These are phyloP conservation scores for Parachaetomium inaequale DNA, from an alignment of 495 filamentous ascomycete genomes.

Conservation along the genomic window DNA sequence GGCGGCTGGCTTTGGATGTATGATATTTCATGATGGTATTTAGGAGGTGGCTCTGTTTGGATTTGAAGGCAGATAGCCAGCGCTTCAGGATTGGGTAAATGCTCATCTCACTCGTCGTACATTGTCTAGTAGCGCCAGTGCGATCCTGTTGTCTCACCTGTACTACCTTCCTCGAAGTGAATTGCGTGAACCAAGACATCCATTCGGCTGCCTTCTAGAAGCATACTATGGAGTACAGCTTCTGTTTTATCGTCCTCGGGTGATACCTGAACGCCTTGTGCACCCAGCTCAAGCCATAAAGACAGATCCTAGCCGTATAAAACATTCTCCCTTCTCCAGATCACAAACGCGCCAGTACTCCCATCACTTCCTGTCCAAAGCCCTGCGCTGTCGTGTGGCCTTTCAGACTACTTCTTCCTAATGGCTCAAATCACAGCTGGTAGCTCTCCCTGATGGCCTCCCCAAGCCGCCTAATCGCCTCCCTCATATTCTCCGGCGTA, in stretches of 20 bases:
- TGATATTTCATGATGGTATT: background rate
- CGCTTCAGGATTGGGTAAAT: background rate
- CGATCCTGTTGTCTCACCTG: background rate
- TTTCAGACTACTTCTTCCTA: too few relatives aligned
- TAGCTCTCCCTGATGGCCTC: slow-evolving; percentile 65
- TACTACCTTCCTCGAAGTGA: background rate
- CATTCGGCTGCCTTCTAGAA: background rate
- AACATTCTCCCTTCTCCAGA: background rate
- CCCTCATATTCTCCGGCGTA: slow-evolving; percentile 65
- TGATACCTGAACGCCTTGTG: background rate
- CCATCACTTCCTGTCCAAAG: background rate
- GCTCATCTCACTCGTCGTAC: background rate
- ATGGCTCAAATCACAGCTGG: slow-evolving; percentile 28
- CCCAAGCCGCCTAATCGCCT: slow-evolving; percentile 75
- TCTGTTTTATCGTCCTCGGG: too few relatives aligned
- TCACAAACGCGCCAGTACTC: background rate
- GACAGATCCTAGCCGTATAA: background rate
- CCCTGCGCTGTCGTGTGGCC: too few relatives aligned
- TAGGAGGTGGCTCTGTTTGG: background rate
- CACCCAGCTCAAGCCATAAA: background rate
- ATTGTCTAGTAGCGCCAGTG: background rate
- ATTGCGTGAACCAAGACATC: background rate
- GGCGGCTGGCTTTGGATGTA: background rate
- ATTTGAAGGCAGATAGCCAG: background rate
- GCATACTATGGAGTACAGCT: background rate